A percentile compares a stretch with the other conserved stretches of the same genome.
These are phyloP conservation scores for Tulasnella sp. DNA, from an alignment of 768 basidiomycete species.

Conservation along the genomic window DNA sequence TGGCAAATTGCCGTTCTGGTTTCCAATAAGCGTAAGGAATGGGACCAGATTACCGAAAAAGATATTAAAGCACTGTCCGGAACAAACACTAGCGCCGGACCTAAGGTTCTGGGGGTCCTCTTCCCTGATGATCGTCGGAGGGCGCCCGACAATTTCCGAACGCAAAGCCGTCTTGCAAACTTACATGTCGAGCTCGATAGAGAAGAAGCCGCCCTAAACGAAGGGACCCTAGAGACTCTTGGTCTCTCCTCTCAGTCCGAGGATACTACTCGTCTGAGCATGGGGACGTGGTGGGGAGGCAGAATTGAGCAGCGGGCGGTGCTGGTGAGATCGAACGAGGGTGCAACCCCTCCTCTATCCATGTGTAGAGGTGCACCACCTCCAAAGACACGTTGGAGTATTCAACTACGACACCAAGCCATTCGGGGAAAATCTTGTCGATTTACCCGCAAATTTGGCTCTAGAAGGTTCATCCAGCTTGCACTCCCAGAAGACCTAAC, in stretches of 20 bases:
- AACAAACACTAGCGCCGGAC: conserved; percentile 40
- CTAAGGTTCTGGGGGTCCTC: conserved; percentile 34
- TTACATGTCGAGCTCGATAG: conserved; percentile 57
- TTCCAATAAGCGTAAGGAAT: conserved; percentile 36
- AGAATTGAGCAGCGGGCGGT: conserved; percentile 41
- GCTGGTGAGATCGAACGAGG: neutral
- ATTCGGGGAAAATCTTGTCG: conserved; percentile 53
- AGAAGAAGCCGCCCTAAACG: conserved; percentile 46
- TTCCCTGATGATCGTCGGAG: neutral
- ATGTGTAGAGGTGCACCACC: neutral
- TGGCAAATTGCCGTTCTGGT: conserved; percentile 53
- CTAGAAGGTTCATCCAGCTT: conserved; percentile 49
- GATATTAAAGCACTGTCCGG: conserved; percentile 37
- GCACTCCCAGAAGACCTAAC: neutral
- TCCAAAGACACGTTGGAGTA: neutral
- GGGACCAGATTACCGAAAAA: conserved; percentile 38
- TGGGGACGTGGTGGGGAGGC: conserved; percentile 54
- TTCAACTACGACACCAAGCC: conserved; percentile 49
- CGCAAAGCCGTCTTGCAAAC: neutral
- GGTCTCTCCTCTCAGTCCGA: conserved; percentile 39
- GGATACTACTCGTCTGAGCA: conserved; percentile 21
- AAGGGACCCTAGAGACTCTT: conserved; percentile 42
- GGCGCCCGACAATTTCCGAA: neutral
- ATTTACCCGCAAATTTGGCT: conserved; percentile 60
- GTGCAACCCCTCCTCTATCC: neutral